Conservation (phyloP, 441 rosid genomes). For the Melastoma candidum region DNA sequence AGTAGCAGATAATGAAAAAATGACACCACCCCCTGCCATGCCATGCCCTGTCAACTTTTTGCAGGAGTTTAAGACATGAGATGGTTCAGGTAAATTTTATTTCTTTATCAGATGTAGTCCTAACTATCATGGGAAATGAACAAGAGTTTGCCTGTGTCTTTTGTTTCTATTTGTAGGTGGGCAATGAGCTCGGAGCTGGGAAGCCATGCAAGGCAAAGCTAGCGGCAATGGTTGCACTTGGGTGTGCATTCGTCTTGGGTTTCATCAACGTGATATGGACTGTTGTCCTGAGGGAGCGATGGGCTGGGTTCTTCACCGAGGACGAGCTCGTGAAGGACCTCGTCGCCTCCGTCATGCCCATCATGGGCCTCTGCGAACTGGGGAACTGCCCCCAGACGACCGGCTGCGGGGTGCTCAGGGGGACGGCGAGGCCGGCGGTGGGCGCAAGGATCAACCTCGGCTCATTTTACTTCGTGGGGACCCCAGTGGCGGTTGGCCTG, state of each 20-base stretch:
- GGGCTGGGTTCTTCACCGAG: slow-evolving; percentile 73
- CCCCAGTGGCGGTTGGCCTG: slow-evolving; percentile 80
- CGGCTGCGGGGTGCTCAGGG: slow-evolving; percentile 85
- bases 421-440: slow-evolving; percentile 68
- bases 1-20: no score
- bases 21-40: no score
- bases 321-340: slow-evolving; percentile 45
- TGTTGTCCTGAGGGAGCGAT: slow-evolving; percentile 43
- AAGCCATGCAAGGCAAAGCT: slow-evolving; percentile 74
- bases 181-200: slow-evolving; percentile 93
- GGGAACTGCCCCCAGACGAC: slow-evolving; percentile 96
- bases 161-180: slow-evolving; percentile 41
- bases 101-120: no score
- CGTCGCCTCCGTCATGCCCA: slow-evolving; percentile 79
- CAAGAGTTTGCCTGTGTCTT: no score
- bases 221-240: slow-evolving; percentile 78
- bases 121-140: not conserved
- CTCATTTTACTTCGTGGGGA: slow-evolving; percentile 86
- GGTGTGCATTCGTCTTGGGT: slow-evolving; percentile 78
- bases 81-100: no score
- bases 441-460: slow-evolving; percentile 79
- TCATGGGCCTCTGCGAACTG: slow-evolving; percentile 82
- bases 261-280: slow-evolving; percentile 76
- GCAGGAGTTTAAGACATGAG: no score
- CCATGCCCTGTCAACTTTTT: no score